phyloP scores from a whole-genome alignment of 768 basidiomycete species.

The Boletus speciosus region DNA sequence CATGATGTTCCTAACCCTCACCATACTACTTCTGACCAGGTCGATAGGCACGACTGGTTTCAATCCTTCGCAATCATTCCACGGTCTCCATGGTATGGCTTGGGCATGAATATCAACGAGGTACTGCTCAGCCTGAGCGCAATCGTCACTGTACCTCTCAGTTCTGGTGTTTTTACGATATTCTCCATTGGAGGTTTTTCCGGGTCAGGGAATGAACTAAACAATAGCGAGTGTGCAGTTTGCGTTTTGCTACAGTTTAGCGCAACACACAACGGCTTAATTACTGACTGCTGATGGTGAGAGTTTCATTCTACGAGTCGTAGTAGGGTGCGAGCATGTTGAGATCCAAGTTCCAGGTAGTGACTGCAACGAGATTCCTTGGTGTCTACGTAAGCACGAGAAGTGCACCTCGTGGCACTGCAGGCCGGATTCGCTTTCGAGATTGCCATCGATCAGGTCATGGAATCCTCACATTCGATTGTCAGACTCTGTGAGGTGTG shows the following conservation, averaged over 20 bases:
- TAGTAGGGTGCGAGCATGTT: not conserved
- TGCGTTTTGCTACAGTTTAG: not conserved
- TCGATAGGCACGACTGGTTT: too few species aligned
- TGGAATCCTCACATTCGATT: not conserved
- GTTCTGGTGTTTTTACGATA: not conserved
- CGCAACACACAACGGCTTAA: not conserved
- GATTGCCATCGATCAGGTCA: not conserved
- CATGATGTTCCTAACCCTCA: too few species aligned
- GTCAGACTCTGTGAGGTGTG: constrained; percentile 5
- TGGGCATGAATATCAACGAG: not conserved
- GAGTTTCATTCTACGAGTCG: not conserved
- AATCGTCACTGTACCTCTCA: not conserved
- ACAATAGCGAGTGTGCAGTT: not conserved
- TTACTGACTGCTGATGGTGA: not conserved
- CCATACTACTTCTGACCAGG: too few species aligned
- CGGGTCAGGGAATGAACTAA: not conserved
- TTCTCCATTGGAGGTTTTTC: not conserved
- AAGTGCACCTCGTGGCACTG: not conserved
- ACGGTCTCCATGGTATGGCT: not conserved
- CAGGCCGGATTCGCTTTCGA: not conserved
- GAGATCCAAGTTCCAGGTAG: not conserved
- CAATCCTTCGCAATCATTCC: not conserved
- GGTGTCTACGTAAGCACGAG: not conserved
- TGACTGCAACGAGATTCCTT: too few species aligned
- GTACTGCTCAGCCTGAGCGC: not conserved